phyloP scores from a whole-genome alignment of 495 filamentous ascomycete genomes.

The Aspergillus haitiensis region DNA sequence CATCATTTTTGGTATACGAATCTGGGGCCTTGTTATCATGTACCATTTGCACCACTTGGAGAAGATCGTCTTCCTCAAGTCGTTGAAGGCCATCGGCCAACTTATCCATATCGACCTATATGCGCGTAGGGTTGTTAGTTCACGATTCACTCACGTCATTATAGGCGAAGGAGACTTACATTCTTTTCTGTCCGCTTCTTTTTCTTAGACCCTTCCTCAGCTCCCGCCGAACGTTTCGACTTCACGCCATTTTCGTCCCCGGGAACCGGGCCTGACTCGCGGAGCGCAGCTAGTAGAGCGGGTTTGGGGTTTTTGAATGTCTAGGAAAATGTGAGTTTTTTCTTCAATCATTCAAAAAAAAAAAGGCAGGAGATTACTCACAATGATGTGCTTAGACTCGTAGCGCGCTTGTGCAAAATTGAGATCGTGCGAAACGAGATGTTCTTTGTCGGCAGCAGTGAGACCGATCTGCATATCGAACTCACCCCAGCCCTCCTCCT shows the following conservation, averaged over 20 bases:
- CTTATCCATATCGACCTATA: slow-evolving; percentile 85
- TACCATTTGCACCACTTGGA: slow-evolving; percentile 95
- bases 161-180: slow-evolving; percentile 33
- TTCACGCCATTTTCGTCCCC: slow-evolving; percentile 68
- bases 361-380: slow-evolving; percentile 38
- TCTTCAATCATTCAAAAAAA: neutral
- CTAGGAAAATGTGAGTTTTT: slow-evolving; percentile 33
- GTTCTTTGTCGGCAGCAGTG: slow-evolving; percentile 79
- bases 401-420: slow-evolving; percentile 84
- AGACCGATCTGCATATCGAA: slow-evolving; percentile 92
- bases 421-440: slow-evolving; percentile 79
- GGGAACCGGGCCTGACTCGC: slow-evolving; percentile 79
- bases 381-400: slow-evolving; percentile 77
- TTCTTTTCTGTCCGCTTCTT: slow-evolving; percentile 72
- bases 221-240: slow-evolving; percentile 49
- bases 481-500: slow-evolving; percentile 97
- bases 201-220: slow-evolving; percentile 67
- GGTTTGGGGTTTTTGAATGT: slow-evolving; percentile 91
- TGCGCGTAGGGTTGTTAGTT: neutral
- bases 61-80: slow-evolving; percentile 81
- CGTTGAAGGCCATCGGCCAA: slow-evolving; percentile 89
- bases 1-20: slow-evolving; percentile 95
- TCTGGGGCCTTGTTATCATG: slow-evolving; percentile 92
- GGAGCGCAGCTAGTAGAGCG: slow-evolving; percentile 68
- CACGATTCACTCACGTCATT: neutral